These are phyloP conservation scores for Penstemon eatonii DNA, from an alignment of 257 asterid species.

Conservation along the genomic window DNA sequence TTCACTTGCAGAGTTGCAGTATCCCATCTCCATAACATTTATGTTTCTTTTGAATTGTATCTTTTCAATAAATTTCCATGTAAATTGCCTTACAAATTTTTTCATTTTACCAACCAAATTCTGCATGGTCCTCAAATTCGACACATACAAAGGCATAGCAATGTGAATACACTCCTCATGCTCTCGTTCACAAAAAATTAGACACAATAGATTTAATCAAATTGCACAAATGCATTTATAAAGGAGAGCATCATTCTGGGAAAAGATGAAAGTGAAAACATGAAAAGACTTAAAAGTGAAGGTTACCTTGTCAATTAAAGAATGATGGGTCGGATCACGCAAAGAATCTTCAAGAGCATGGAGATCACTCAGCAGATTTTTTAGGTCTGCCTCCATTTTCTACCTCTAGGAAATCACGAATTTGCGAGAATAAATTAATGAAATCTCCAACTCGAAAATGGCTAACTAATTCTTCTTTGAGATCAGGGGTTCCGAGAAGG, in stretches of 20 bases:
- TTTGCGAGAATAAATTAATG: too few species aligned
- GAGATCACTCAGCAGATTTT: constrained; percentile 58
- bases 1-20: neutral
- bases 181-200: too few species aligned
- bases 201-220: neutral
- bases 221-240: constrained; percentile 12
- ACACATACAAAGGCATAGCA: neutral
- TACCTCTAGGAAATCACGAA: constrained; percentile 2
- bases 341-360: constrained; percentile 46
- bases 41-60: constrained; percentile 13
- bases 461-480: neutral
- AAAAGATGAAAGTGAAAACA: neutral
- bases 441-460: neutral
- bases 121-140: constrained; percentile 12
- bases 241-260: constrained; percentile 6
- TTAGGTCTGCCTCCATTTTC: constrained; percentile 65
- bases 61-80: neutral
- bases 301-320: constrained; percentile 47
- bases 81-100: neutral
- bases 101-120: neutral
- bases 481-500: constrained; percentile 21
- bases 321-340: constrained; percentile 47
- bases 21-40: neutral
- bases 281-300: neutral
- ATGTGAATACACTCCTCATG: neutral